These are phyloP conservation scores for Boletus rufocinnamomeus DNA, from an alignment of 768 basidiomycete genomes.

Conservation along the genomic window DNA sequence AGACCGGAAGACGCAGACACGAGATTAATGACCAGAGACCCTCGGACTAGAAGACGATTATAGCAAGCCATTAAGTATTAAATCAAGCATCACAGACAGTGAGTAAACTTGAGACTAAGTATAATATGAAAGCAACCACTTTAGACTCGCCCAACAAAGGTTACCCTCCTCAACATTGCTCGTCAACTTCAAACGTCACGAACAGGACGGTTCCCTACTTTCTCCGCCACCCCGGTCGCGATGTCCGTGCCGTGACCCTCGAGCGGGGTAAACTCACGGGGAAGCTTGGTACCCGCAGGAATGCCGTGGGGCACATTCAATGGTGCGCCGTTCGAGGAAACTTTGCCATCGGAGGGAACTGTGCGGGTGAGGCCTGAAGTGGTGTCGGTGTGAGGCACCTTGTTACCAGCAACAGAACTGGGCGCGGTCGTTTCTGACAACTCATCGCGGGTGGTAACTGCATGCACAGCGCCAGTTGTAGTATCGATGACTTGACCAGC, in stretches of 20 bases:
- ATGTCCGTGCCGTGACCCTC: background rate
- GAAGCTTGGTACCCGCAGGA: background rate
- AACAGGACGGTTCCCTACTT: background rate
- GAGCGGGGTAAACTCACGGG: background rate
- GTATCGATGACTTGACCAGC: background rate
- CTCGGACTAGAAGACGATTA: no score
- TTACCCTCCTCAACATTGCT: background rate
- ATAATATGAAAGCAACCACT: background rate
- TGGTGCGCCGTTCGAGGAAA: no score
- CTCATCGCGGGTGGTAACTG: no score
- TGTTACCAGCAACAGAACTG: background rate
- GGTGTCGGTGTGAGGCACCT: background rate
- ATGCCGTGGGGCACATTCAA: background rate
- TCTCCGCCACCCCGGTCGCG: background rate
- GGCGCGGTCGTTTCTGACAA: no score
- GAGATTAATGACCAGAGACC: no score
- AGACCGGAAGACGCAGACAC: no score
- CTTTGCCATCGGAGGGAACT: background rate
- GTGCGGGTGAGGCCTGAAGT: background rate
- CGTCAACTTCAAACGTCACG: background rate
- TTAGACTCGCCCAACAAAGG: background rate
- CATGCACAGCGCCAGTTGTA: no score
- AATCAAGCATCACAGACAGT: background rate
- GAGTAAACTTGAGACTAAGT: background rate
- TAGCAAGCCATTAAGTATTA: conserved; percentile 1